Evolutionary conservation across 345 rosid genomes (phyloP).

Genomic region (Durio zibethinus): DNA sequence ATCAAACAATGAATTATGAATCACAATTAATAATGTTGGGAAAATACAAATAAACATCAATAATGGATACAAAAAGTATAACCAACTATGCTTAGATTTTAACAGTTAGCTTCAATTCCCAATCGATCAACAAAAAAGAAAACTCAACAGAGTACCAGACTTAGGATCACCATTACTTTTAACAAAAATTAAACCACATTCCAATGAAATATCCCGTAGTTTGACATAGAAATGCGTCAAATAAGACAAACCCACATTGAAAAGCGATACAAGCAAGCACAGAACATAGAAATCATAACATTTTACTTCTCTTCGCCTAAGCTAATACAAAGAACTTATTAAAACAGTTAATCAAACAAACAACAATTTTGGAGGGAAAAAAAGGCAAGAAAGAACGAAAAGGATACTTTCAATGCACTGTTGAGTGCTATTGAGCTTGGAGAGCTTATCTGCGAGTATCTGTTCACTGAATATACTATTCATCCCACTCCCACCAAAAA

Average conservation of each 20-base stretch:
- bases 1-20: not conserved
- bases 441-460: slow-evolving; percentile 93
- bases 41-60: not conserved
- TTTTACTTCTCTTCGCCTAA: not conserved
- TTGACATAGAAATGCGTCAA: not conserved
- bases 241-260: not conserved
- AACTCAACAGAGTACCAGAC: too few relatives aligned
- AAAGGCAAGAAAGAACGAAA: slow-evolving; percentile 3
- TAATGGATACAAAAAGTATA: not conserved
- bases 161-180: not conserved
- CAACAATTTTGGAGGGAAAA: not conserved
- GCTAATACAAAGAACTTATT: not conserved
- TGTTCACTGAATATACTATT: slow-evolving; percentile 88
- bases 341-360: not conserved
- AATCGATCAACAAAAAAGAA: not conserved
- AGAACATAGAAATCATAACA: not conserved
- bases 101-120: not conserved
- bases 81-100: not conserved
- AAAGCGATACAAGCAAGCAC: not conserved
- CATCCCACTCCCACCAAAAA: slow-evolving; percentile 51
- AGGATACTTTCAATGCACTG: slow-evolving; percentile 97
- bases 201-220: not conserved
- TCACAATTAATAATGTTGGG: not conserved
- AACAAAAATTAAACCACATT: not conserved
- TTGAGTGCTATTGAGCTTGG: slow-evolving; percentile 95